Conservation (phyloP, 768 basidiomycete genomes). For the Termitomyces eurrhizus region DNA sequence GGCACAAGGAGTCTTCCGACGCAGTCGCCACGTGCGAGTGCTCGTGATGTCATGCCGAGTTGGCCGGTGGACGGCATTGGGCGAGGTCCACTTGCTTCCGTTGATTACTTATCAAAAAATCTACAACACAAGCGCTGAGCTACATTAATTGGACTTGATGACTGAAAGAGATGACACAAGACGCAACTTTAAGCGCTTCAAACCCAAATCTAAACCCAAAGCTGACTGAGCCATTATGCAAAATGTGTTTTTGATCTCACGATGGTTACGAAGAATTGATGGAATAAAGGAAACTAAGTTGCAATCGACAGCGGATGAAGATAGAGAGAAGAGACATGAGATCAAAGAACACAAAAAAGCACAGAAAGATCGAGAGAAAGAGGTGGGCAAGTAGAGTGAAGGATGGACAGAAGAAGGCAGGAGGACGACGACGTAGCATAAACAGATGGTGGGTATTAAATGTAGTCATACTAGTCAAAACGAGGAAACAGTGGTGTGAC, state of each 20-base stretch:
- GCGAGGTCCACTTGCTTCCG: neutral
- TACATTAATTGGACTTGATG: neutral
- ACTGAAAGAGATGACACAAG: neutral
- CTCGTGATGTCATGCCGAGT: neutral
- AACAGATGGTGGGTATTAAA: conserved; percentile 8
- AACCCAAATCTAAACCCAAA: neutral
- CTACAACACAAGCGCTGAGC: too few relatives aligned
- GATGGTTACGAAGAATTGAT: neutral
- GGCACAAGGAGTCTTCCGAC: neutral
- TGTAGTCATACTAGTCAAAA: conserved; percentile 1
- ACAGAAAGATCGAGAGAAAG: neutral
- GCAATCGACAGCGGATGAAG: neutral
- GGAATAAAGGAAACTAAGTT: neutral
- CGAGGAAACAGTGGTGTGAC: neutral
- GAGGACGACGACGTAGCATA: conserved; percentile 2
- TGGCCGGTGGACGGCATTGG: too few relatives aligned
- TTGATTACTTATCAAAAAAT: neutral
- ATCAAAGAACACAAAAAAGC: conserved; percentile 1
- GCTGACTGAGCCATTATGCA: neutral
- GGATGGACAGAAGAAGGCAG: neutral
- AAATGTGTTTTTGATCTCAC: neutral
- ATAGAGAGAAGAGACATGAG: neutral
- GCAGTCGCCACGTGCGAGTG: neutral
- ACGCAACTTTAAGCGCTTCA: neutral
- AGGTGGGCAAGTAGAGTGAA: neutral